These are phyloP conservation scores for Podospora comata DNA, from an alignment of 495 filamentous ascomycete species.

Conservation along the genomic window DNA sequence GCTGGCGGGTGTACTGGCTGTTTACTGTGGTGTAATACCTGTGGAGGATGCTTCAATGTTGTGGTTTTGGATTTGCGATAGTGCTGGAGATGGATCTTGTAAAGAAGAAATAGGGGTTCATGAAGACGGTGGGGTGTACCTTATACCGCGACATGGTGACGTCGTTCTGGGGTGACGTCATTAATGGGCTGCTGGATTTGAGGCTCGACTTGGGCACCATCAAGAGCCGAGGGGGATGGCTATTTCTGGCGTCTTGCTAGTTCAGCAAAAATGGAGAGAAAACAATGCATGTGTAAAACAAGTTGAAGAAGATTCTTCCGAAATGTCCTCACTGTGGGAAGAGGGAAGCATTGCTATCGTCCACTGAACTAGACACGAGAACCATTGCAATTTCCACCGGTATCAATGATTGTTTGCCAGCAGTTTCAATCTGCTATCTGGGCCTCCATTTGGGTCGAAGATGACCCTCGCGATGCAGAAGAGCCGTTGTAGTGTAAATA, in stretches of 20 bases:
- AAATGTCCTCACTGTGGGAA: no score
- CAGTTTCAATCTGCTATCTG: no score
- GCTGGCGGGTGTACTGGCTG: not conserved
- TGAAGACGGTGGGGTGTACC: not conserved
- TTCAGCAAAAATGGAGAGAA: no score
- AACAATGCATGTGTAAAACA: no score
- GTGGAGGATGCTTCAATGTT: not conserved
- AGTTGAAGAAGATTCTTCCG: no score
- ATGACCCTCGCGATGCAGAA: not conserved
- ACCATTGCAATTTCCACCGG: no score
- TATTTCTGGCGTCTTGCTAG: not conserved
- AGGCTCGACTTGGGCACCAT: not conserved
- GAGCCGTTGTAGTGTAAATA: not conserved
- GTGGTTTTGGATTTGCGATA: not conserved
- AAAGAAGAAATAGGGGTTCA: not conserved
- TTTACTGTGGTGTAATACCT: not conserved
- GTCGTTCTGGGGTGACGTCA: conserved; percentile 22
- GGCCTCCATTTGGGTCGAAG: no score
- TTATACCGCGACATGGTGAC: conserved; percentile 11
- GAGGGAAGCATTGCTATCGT: no score
- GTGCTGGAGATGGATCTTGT: not conserved
- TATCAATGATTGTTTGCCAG: no score
- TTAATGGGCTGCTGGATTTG: not conserved
- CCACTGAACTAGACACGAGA: no score
- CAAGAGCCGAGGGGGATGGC: not conserved